These are phyloP conservation scores for Kwoniella heveanensis DNA, from an alignment of 768 basidiomycete species.

Conservation along the genomic window DNA sequence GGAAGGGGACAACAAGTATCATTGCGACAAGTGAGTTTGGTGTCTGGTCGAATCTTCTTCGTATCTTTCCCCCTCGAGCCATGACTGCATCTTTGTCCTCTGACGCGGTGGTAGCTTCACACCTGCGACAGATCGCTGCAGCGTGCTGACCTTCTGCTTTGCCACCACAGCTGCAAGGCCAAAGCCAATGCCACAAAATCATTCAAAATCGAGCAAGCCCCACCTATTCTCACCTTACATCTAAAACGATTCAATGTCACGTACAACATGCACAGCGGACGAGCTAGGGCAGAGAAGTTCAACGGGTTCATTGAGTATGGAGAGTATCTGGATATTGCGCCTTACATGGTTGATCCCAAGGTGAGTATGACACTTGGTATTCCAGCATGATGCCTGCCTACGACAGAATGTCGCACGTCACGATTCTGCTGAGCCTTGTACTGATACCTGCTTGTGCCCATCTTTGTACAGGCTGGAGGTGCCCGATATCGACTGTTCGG, in stretches of 20 bases:
- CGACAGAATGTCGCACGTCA: not conserved
- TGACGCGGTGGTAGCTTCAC: not conserved
- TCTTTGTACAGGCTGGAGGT: conserved; percentile 53
- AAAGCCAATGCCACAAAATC: conserved; percentile 85
- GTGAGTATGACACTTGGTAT: too few species aligned
- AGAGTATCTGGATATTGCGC: conserved; percentile 69
- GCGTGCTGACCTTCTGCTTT: not conserved
- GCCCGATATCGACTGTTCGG: conserved; percentile 85
- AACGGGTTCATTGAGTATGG: conserved; percentile 75
- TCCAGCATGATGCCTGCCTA: not conserved
- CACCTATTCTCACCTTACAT: conserved; percentile 84
- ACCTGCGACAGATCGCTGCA: not conserved
- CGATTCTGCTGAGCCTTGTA: conserved; percentile 1
- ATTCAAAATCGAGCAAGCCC: conserved; percentile 85
- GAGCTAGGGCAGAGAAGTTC: conserved; percentile 82
- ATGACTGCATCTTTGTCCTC: too few species aligned
- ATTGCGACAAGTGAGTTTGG: conserved; percentile 89
- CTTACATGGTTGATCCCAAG: conserved; percentile 79
- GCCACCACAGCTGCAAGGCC: conserved; percentile 74
- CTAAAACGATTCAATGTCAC: conserved; percentile 77
- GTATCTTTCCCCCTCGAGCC: not conserved
- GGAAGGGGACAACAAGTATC: conserved; percentile 92
- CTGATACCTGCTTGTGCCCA: not conserved
- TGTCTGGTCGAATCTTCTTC: not conserved
- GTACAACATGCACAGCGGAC: conserved; percentile 37